A percentile compares a stretch with the other conserved stretches of the same genome.
These are phyloP conservation scores for Gymnopilus junonius DNA, from an alignment of 768 basidiomycete species.

Conservation along the genomic window DNA sequence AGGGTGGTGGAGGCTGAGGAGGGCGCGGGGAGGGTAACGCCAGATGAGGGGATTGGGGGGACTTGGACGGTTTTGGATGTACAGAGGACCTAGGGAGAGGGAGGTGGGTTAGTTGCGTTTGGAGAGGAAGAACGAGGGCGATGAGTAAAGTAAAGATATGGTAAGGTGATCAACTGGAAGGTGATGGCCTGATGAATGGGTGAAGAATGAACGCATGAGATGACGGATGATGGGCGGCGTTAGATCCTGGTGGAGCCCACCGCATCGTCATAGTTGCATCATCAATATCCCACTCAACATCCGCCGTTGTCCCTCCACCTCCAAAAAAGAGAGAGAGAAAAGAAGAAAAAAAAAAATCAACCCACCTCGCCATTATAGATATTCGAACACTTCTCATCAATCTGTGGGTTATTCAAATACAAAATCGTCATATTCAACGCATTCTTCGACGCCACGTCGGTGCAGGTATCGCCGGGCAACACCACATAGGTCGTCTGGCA, in stretches of 20 bases:
- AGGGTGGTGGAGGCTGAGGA: slow-evolving; percentile 15
- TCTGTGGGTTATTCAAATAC: slow-evolving; percentile 66
- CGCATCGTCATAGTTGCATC: no score
- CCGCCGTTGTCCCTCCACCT: neutral
- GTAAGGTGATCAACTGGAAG: neutral
- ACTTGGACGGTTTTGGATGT: slow-evolving; percentile 26
- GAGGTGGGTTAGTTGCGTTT: neutral
- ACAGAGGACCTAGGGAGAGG: slow-evolving; percentile 30
- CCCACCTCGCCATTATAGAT: slow-evolving; percentile 63
- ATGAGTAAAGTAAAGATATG: neutral
- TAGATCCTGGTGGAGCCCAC: no score
- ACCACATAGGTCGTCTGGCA: slow-evolving; percentile 56
- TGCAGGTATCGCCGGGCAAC: slow-evolving; percentile 54
- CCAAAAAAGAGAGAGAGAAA: neutral
- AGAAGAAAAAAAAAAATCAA: no score
- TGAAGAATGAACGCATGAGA: no score
- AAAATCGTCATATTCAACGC: slow-evolving; percentile 51
- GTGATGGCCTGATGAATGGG: neutral
- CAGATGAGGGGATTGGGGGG: slow-evolving; percentile 25
- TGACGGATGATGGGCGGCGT: no score
- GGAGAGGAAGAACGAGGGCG: neutral
- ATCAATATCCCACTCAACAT: neutral
- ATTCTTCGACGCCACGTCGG: slow-evolving; percentile 40
- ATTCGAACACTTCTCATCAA: slow-evolving; percentile 55
- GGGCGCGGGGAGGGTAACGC: slow-evolving; percentile 20